These are phyloP conservation scores for Hirschfeldia incana DNA, from an alignment of 345 rosid genomes.

Conservation along the genomic window DNA sequence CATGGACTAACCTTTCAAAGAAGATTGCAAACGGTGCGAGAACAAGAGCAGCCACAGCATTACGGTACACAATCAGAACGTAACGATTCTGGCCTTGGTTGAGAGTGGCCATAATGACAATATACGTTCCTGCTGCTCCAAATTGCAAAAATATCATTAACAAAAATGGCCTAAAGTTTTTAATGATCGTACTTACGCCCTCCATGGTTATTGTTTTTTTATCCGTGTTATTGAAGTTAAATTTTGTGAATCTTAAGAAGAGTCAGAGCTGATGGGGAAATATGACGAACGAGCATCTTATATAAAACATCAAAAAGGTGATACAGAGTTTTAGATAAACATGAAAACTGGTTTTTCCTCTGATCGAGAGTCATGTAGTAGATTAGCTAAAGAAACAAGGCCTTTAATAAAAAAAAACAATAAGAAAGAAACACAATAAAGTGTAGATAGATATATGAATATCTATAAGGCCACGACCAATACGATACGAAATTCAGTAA, in stretches of 20 bases:
- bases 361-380: slow-evolving; percentile 28
- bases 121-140: slow-evolving; percentile 67
- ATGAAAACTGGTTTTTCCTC: slow-evolving; percentile 14
- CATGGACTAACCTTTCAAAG: slow-evolving; percentile 58
- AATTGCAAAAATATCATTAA: slow-evolving; percentile 72
- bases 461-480: not conserved
- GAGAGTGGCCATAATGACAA: slow-evolving; percentile 60
- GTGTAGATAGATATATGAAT: not conserved
- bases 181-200: slow-evolving; percentile 16
- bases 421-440: slow-evolving; percentile 1
- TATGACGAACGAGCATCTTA: slow-evolving; percentile 26
- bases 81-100: slow-evolving; percentile 76
- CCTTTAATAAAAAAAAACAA: not conserved
- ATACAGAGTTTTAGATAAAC: slow-evolving; percentile 38
- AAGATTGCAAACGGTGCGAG: slow-evolving; percentile 78
- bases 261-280: not conserved
- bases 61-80: slow-evolving; percentile 71
- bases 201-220: slow-evolving; percentile 23
- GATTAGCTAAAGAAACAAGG: slow-evolving; percentile 12
- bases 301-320: slow-evolving; percentile 31
- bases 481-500: not conserved
- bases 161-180: slow-evolving; percentile 55
- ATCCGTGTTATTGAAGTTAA: not conserved
- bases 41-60: slow-evolving; percentile 65
- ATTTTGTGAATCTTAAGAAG: slow-evolving; percentile 1